phyloP scores from a whole-genome alignment of 2,329 filamentous ascomycete genomes.

The Alternaria atra region DNA sequence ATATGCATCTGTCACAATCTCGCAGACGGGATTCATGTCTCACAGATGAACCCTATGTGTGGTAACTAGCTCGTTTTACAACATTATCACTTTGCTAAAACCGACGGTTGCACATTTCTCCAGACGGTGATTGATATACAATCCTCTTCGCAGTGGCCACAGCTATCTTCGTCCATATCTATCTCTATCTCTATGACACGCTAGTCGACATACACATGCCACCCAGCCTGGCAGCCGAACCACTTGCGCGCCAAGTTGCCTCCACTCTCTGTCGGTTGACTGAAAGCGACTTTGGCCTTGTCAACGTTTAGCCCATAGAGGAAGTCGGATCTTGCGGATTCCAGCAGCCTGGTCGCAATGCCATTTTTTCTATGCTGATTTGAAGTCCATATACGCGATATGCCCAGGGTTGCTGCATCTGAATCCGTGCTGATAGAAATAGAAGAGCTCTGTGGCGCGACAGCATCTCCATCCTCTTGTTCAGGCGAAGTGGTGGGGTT shows the following conservation, averaged over 20 bases:
- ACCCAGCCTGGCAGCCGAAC: conserved; percentile 64
- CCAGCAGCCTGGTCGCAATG: conserved; percentile 66
- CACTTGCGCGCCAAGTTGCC: conserved; percentile 66
- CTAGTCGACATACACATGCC: conserved; percentile 70
- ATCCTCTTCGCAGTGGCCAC: neutral
- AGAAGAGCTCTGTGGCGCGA: conserved; percentile 38
- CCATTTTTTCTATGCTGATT: conserved; percentile 64
- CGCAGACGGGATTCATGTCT: neutral
- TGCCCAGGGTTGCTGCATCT: conserved; percentile 63
- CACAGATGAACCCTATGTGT: neutral
- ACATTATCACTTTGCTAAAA: neutral
- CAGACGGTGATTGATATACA: neutral
- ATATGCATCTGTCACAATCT: neutral
- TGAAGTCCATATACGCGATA: conserved; percentile 73
- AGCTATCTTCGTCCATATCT: neutral
- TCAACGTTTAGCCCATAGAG: conserved; percentile 64
- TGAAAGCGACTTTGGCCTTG: conserved; percentile 68
- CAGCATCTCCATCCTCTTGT: conserved; percentile 24
- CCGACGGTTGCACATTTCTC: neutral
- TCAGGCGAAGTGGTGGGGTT: conserved; percentile 29
- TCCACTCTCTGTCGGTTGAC: conserved; percentile 71
- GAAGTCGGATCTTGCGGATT: conserved; percentile 64
- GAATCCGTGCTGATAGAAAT: conserved; percentile 56
- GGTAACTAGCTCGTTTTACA: neutral
- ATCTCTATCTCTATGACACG: neutral